phyloP scores from a whole-genome alignment of 2,329 filamentous ascomycete species.

The Neurospora crassa region DNA sequence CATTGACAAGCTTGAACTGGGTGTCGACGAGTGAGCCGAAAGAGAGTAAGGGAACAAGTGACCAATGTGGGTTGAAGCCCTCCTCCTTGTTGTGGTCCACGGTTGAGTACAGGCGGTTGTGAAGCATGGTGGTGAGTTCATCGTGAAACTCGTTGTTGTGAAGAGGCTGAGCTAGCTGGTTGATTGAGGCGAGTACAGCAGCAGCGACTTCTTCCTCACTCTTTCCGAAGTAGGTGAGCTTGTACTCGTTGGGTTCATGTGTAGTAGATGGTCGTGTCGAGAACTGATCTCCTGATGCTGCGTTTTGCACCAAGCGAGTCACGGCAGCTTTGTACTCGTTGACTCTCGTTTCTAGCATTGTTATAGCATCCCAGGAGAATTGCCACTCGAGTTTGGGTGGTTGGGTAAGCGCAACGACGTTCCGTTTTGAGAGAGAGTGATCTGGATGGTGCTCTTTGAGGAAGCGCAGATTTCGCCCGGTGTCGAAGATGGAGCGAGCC shows the following conservation, averaged over 20 bases:
- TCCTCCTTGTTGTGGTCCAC: conserved; percentile 13
- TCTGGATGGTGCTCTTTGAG: conserved; percentile 60
- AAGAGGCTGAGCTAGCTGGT: conserved; percentile 31
- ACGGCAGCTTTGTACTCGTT: conserved; percentile 39
- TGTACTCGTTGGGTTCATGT: conserved; percentile 6
- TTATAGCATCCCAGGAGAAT: conserved; percentile 62
- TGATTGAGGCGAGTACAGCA: conserved; percentile 41
- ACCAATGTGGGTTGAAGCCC: conserved; percentile 42
- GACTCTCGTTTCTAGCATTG: conserved; percentile 52
- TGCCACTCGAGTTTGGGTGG: conserved; percentile 57
- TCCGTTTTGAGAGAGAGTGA: conserved; percentile 54
- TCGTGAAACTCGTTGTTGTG: conserved; percentile 21
- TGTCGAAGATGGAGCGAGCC: conserved; percentile 65
- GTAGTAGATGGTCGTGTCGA: conserved; percentile 5
- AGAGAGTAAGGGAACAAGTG: conserved; percentile 57
- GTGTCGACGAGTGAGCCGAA: conserved; percentile 64
- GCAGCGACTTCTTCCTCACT: conserved; percentile 36
- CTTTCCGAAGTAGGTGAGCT: conserved; percentile 39
- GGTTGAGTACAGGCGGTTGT: conserved; percentile 26
- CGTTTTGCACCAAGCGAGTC: conserved; percentile 21
- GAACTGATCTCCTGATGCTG: conserved; percentile 6
- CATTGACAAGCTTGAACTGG: conserved; percentile 70
- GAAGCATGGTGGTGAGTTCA: conserved; percentile 30
- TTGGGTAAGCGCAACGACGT: conserved; percentile 33
- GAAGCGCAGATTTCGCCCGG: conserved; percentile 65